Percentiles rank a stretch among this genome's conserved stretches.
These are phyloP conservation scores for Aspergillus mulundensis DNA, from an alignment of 495 filamentous ascomycete genomes.

Conservation along the genomic window DNA sequence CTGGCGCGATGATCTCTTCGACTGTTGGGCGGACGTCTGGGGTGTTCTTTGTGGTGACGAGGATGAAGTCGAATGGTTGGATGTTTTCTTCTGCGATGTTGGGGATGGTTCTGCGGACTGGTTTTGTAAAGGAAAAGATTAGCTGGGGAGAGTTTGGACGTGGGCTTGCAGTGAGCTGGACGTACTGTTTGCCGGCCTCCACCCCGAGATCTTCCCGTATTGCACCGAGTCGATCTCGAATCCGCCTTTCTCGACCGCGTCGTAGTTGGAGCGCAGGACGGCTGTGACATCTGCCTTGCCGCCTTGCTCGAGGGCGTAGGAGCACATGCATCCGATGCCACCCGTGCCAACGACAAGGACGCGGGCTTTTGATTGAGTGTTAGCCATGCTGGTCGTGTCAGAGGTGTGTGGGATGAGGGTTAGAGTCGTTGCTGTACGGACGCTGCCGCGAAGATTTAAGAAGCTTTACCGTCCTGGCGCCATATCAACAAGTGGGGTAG, in stretches of 20 bases:
- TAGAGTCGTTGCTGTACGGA: neutral
- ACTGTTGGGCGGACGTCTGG: constrained; percentile 10
- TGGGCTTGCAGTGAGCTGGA: neutral
- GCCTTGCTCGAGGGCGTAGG: constrained; percentile 42
- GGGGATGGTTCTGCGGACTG: neutral
- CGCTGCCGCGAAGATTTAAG: neutral
- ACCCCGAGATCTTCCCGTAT: constrained; percentile 21
- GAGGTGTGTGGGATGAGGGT: neutral
- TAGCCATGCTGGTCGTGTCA: neutral
- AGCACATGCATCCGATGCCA: constrained; percentile 48
- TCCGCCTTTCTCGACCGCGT: constrained; percentile 41
- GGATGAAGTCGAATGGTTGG: neutral
- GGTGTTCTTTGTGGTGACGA: neutral
- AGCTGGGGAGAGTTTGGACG: neutral
- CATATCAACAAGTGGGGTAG: neutral
- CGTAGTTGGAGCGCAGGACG: constrained; percentile 56
- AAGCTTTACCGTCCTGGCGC: neutral
- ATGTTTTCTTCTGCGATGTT: neutral
- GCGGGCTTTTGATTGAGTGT: constrained; percentile 9
- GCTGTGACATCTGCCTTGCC: constrained; percentile 39
- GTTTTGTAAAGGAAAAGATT: neutral
- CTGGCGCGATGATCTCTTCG: constrained; percentile 7
- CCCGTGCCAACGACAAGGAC: constrained; percentile 48
- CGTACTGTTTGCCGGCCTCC: constrained; percentile 21
- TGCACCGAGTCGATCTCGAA: constrained; percentile 47